phyloP scores from a whole-genome alignment of 140 eudicot species.

The Senecio squalidus region DNA sequence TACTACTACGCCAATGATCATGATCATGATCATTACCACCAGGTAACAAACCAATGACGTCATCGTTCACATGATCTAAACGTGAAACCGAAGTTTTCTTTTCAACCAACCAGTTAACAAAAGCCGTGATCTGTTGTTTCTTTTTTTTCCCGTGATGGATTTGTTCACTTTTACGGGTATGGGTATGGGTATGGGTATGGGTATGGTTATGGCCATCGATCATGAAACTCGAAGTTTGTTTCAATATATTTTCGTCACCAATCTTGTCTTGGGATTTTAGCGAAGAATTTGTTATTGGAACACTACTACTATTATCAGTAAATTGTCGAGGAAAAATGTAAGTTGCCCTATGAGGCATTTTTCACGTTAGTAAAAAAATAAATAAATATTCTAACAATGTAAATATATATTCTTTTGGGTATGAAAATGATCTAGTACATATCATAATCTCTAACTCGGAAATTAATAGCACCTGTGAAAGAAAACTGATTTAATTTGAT shows the following conservation, averaged over 20 bases:
- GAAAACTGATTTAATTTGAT: slow-evolving; percentile 29
- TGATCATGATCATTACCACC: slow-evolving; percentile 6
- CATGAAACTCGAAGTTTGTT: slow-evolving; percentile 8
- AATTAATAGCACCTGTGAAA: slow-evolving; percentile 26
- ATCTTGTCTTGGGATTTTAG: slow-evolving; percentile 19
- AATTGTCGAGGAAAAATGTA: slow-evolving; percentile 78
- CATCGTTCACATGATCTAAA: slow-evolving; percentile 18
- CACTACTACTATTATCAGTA: slow-evolving; percentile 56
- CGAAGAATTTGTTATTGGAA: slow-evolving; percentile 24
- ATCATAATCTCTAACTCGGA: slow-evolving; percentile 9
- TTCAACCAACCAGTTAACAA: slow-evolving; percentile 65
- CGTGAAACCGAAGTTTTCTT: slow-evolving; percentile 23
- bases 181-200: slow-evolving; percentile 7
- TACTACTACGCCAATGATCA: slow-evolving; percentile 13
- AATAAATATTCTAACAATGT: no score
- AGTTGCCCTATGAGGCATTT: slow-evolving; percentile 90
- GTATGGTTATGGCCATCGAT: background rate
- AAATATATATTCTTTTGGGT: background rate
- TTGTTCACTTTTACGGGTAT: background rate
- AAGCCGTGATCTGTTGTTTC: slow-evolving; percentile 46
- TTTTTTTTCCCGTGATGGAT: slow-evolving; percentile 10
- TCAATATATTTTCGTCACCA: slow-evolving; percentile 28
- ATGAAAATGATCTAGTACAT: slow-evolving; percentile 10
- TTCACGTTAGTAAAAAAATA: background rate
- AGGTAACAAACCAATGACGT: slow-evolving; percentile 28